Evolutionary conservation across 257 asterid species (phyloP).

Genomic region (Petunia axillaris): DNA sequence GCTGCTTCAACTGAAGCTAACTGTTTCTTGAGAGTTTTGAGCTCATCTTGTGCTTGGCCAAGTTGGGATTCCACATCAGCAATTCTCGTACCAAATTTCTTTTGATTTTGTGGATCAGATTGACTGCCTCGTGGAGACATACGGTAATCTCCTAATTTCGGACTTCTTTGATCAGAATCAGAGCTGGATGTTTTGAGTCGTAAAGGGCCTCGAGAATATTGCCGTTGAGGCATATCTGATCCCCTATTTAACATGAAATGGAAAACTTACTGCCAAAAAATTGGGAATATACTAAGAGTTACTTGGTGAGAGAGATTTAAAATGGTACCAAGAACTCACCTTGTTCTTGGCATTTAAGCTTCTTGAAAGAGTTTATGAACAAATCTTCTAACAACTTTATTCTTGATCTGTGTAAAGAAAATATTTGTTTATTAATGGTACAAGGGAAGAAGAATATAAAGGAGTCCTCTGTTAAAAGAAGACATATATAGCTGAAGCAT

Average conservation of each 20-base stretch:
- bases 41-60: constrained; percentile 87
- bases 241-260: constrained; percentile 42
- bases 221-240: constrained; percentile 70
- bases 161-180: constrained; percentile 73
- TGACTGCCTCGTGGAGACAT: constrained; percentile 63
- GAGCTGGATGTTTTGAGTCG: constrained; percentile 70
- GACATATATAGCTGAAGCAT: constrained; percentile 22
- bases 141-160: constrained; percentile 53
- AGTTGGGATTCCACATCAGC: constrained; percentile 90
- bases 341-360: constrained; percentile 71
- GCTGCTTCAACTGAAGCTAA: constrained; percentile 68
- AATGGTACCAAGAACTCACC: constrained; percentile 40
- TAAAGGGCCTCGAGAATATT: constrained; percentile 59
- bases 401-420: constrained; percentile 2
- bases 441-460: background rate
- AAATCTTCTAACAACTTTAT: background rate
- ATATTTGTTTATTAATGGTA: constrained; percentile 17
- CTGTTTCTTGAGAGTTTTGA: constrained; percentile 70
- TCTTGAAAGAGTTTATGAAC: background rate
- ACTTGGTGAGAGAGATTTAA: constrained; percentile 9
- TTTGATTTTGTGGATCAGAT: constrained; percentile 56
- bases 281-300: background rate
- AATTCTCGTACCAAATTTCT: constrained; percentile 83
- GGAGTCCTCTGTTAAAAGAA: background rate
- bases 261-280: background rate